Conservation (phyloP, 805 yeast species). For the Zygotorulaspora danielsina region DNA sequence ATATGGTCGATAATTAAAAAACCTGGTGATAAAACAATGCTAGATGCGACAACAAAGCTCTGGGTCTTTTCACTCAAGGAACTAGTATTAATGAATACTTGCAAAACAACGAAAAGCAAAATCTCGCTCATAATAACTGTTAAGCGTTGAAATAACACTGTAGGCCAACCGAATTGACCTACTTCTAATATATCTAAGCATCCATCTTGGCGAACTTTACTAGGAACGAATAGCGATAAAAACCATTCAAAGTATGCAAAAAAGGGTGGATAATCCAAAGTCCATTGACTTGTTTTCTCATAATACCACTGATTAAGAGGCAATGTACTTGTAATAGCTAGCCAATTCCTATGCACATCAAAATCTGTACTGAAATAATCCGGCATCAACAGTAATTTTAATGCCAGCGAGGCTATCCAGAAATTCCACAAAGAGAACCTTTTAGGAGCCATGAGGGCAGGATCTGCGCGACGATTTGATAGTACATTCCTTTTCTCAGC, state of each 20-base stretch:
- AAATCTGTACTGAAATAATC: slow-evolving; percentile 94
- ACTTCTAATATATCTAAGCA: slow-evolving; percentile 62
- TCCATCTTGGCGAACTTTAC: slow-evolving; percentile 61
- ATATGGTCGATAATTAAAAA: slow-evolving; percentile 87
- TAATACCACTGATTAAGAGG: slow-evolving; percentile 81
- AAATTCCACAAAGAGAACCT: slow-evolving; percentile 57
- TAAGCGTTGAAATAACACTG: slow-evolving; percentile 72
- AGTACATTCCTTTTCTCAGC: not conserved
- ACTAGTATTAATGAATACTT: slow-evolving; percentile 59
- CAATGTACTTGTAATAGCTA: slow-evolving; percentile 75
- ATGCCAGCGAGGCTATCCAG: slow-evolving; percentile 57
- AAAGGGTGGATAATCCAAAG: slow-evolving; percentile 95
- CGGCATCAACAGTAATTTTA: slow-evolving; percentile 61
- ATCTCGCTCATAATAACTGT: slow-evolving; percentile 79
- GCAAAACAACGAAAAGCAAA: slow-evolving; percentile 63
- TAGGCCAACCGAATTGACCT: slow-evolving; percentile 73
- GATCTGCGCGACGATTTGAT: slow-evolving; percentile 2
- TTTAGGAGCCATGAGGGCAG: slow-evolving; percentile 13
- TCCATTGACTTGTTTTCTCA: slow-evolving; percentile 81
- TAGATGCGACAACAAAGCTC: slow-evolving; percentile 71
- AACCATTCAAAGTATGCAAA: slow-evolving; percentile 94
- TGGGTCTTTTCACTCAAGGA: slow-evolving; percentile 37
- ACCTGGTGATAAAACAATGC: slow-evolving; percentile 85
- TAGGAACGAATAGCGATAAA: slow-evolving; percentile 68
- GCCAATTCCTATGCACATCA: slow-evolving; percentile 97